Evolutionary conservation across 495 filamentous ascomycete genomes (phyloP), one percentile per base, ranked within the genome.

Genomic region (Penicillium daleae): DNA sequence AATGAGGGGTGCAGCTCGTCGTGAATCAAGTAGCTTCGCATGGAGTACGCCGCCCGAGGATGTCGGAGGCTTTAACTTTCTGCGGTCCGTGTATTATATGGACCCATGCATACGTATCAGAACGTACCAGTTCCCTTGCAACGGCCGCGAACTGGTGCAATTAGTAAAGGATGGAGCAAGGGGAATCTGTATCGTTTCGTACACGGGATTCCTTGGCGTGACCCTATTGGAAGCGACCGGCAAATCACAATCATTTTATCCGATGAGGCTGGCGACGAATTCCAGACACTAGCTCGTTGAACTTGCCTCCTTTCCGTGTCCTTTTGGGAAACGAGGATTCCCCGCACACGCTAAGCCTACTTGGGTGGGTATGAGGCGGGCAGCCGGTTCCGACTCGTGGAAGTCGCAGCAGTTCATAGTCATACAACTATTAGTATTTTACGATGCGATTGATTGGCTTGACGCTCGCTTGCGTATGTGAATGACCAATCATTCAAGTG

Each of bases 301-400:
- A 46, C 42, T 46, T 50, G 46, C 46, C 46, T 13, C 2, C 24
- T 54, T 31, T 54, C 51, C 51, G 51, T 54, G 51, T 35, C 51
- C 1, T 9, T 33, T 54, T 37, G 31, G 51, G 51, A 54, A 24
- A 21, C 4, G 10, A 27, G 32, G 10, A 4, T 54, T 54, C 31
- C 51, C 51, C 51, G 31, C 31, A 54, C 12, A 24, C 31, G 32
- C 51, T 54, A 54, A 37, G n/a, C 51, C 51, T 24, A 37, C 17
- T 37, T 17, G 17, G 27, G 51, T 6, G n/a, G 29, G 27, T 22
- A 37, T 32, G n/a, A 54, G 31, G 51, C 51, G 51, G 51, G 49
- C 24, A 9, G 26, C 24, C 26, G 26, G 26, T 24, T 49, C 21
- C 44, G 21, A 10, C 24, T 27, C 27, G 49, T 52, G 27, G 49